Base-by-base conservation (phyloP, 192 early-diverging fungal species). In the Linnemannia exigua region DNA sequence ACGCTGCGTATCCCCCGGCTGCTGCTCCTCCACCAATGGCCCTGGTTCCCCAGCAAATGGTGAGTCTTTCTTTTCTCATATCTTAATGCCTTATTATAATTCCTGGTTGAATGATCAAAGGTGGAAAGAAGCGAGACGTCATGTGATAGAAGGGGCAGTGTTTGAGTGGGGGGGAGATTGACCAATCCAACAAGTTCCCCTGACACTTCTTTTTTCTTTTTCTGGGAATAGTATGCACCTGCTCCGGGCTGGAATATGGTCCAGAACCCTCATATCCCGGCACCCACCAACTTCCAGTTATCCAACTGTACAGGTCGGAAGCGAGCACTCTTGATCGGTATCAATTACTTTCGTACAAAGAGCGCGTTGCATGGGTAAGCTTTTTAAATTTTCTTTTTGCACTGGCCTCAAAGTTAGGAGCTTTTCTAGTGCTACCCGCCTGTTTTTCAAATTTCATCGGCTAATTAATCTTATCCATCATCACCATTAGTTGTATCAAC, bases 281-380 rank as follows among this genome's bases (percentile, higher is more conserved):
- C 88, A 9, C 82, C 87, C 1, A 19, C 70, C 48, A 78, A 88
- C 28, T 91, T 90, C 63, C 88, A 91, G 63, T 76, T 93, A 0
- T 91, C 91, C 19, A 91, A 89, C 47, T 93, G 92, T 85, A 79
- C 80, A 35, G 95, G 95, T 25, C 90, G 94, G 63, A 95, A 95
- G 88, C 91, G 93, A 25, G 97, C 97, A 14, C 88, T 99, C 31
- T 90, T 99, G 51, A 94, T 99, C 76, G 98, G 98, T 31, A 97
- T 98, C 88, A 99, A 99, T 84, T 99, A 99, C 88, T 88, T 90
- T 67, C 90, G 91, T 35, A 88, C 91, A 66, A 87, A 87, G 74
- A 89, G 90, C 71, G 88, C 92, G 80, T 92, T 96, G 46, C 87
- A 90, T 79, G 95, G 95, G 58, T 63, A 33, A 6, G 52, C 17